phyloP scores from a whole-genome alignment of 164 flowering plant genomes.

The Vitis rupestris region DNA sequence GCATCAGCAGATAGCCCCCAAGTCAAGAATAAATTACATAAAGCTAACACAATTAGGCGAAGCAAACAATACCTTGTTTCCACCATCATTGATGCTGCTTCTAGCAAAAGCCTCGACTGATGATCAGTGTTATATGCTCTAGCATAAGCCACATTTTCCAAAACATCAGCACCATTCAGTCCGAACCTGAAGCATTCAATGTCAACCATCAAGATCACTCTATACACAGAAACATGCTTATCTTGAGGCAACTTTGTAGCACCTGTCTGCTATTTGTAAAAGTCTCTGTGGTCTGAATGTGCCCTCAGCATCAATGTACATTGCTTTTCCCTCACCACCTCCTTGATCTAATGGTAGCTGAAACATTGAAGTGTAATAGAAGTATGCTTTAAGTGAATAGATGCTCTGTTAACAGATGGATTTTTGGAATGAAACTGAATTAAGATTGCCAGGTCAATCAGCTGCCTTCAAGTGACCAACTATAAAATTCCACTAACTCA shows the following conservation, averaged over 20 bases:
- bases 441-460: neutral
- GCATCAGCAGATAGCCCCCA: too few species aligned
- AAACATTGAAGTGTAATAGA: slow-evolving; percentile 17
- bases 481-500: neutral
- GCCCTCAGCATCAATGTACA: slow-evolving; percentile 98
- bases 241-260: slow-evolving; percentile 2
- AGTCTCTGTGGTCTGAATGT: slow-evolving; percentile 96
- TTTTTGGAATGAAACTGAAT: neutral
- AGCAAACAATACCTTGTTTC: slow-evolving; percentile 66
- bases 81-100: slow-evolving; percentile 99
- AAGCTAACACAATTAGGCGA: neutral
- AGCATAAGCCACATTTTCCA: slow-evolving; percentile 98
- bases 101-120: slow-evolving; percentile 94
- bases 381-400: neutral
- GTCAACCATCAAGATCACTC: slow-evolving; percentile 7
- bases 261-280: slow-evolving; percentile 96
- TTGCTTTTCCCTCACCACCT: slow-evolving; percentile 96
- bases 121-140: slow-evolving; percentile 99
- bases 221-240: neutral
- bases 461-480: neutral
- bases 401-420: neutral
- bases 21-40: too few species aligned
- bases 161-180: slow-evolving; percentile 88
- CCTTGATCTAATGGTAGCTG: slow-evolving; percentile 99
- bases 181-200: slow-evolving; percentile 65